These are phyloP conservation scores for Coemansia sp. DNA, from an alignment of 192 early-diverging fungal genomes.

Conservation along the genomic window DNA sequence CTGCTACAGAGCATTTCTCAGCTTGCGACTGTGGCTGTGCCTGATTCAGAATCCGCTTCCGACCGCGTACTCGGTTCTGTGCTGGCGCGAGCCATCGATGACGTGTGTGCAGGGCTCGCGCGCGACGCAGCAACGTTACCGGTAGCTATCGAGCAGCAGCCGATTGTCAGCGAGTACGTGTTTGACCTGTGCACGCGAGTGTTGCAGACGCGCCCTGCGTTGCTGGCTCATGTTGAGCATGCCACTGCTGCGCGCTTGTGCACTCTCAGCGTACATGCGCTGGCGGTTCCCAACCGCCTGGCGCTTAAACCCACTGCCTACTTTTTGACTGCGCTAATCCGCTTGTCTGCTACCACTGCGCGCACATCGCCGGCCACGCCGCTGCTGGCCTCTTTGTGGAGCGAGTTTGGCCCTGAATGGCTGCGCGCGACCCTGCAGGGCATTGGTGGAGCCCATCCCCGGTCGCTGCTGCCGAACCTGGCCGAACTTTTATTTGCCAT, in stretches of 20 bases:
- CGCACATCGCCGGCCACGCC: slow-evolving; percentile 1
- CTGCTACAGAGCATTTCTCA: slow-evolving; percentile 42
- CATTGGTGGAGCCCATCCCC: slow-evolving; percentile 47
- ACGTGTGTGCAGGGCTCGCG: slow-evolving; percentile 27
- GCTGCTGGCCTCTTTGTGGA: slow-evolving; percentile 22
- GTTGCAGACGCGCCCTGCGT: slow-evolving; percentile 25
- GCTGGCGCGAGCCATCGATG: slow-evolving; percentile 32
- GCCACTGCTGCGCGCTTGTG: slow-evolving; percentile 26
- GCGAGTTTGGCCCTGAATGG: slow-evolving; percentile 34
- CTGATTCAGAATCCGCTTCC: neutral
- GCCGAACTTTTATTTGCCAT: slow-evolving; percentile 51
- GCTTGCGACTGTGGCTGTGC: slow-evolving; percentile 27
- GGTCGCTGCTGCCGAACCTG: slow-evolving; percentile 47
- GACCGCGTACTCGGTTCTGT: slow-evolving; percentile 34
- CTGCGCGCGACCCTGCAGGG: slow-evolving; percentile 39
- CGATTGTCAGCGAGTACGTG: slow-evolving; percentile 33
- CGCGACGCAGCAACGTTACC: slow-evolving; percentile 17
- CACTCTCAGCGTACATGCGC: slow-evolving; percentile 39
- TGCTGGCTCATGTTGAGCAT: slow-evolving; percentile 13
- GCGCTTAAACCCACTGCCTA: slow-evolving; percentile 39
- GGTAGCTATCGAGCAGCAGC: slow-evolving; percentile 48
- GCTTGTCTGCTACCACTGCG: slow-evolving; percentile 20
- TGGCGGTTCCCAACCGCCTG: slow-evolving; percentile 44
- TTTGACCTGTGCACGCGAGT: slow-evolving; percentile 43
- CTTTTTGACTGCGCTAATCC: slow-evolving; percentile 38